Percentiles rank a stretch among this genome's conserved stretches.
These are phyloP conservation scores for Fraxinus americana DNA, from an alignment of 257 asterid species.

Conservation along the genomic window DNA sequence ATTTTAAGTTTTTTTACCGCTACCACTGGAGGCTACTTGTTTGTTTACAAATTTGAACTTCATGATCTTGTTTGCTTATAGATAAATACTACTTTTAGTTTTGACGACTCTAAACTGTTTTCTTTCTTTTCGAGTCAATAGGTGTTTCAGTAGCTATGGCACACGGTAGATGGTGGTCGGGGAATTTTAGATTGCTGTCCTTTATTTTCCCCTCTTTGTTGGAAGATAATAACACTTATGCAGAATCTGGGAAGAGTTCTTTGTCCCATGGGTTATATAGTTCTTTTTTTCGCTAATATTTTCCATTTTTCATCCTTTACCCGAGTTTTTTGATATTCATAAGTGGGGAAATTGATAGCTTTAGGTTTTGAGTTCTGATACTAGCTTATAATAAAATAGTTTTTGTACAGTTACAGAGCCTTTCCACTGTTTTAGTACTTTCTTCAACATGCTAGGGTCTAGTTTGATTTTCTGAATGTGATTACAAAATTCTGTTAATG, in stretches of 20 bases:
- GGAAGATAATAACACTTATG: not conserved
- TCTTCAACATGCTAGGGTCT: not conserved
- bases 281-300: not conserved
- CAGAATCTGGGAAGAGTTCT: constrained; percentile 12
- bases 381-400: not conserved
- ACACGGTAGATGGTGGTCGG: constrained; percentile 5
- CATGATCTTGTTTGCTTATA: not conserved
- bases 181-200: constrained; percentile 3
- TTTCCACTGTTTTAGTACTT: constrained; percentile 5
- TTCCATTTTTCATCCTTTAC: not conserved
- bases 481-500: not conserved
- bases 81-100: not conserved
- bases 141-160: constrained; percentile 5
- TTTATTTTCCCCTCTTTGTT: not conserved
- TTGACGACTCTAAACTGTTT: not conserved
- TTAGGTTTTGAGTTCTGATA: not conserved
- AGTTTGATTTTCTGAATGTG: constrained; percentile 18
- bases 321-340: not conserved
- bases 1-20: not conserved
- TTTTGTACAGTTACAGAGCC: not conserved
- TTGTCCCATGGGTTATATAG: not conserved
- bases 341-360: not conserved
- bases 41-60: not conserved
- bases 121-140: not conserved
- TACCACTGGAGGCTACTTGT: not conserved